Evolutionary conservation across 179 eudicot genomes (phyloP).

Genomic region (Spergularia azorica): DNA sequence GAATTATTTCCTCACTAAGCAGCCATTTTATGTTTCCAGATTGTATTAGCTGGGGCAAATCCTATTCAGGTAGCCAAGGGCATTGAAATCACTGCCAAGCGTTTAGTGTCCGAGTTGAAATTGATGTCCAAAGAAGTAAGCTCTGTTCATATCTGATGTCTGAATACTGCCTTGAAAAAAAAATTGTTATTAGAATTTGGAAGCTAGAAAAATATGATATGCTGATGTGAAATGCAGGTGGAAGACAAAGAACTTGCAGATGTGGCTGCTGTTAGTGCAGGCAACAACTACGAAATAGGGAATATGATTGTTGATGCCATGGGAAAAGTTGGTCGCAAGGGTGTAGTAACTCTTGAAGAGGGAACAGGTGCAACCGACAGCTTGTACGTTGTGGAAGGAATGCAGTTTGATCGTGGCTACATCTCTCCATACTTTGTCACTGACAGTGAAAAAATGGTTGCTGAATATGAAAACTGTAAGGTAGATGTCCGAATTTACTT

Average conservation of each 20-base stretch:
- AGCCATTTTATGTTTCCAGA: constrained; percentile 37
- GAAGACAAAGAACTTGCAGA: constrained; percentile 82
- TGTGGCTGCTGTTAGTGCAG: constrained; percentile 94
- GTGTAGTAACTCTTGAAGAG: constrained; percentile 90
- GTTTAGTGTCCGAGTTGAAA: constrained; percentile 67
- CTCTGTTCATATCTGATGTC: background rate
- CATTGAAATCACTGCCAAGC: constrained; percentile 69
- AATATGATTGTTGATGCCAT: constrained; percentile 89
- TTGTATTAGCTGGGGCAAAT: constrained; percentile 89
- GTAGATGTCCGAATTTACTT: constrained; percentile 25
- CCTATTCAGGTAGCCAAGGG: constrained; percentile 79
- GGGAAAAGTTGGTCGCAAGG: constrained; percentile 79
- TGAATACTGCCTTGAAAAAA: background rate
- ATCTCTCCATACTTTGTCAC: constrained; percentile 89
- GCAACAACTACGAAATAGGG: constrained; percentile 79
- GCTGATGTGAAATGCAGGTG: constrained; percentile 36
- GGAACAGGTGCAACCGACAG: constrained; percentile 60
- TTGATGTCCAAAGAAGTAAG: constrained; percentile 68
- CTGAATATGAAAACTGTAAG: constrained; percentile 83
- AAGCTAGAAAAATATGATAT: background rate
- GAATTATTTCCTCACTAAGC: constrained; percentile 3
- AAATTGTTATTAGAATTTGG: background rate
- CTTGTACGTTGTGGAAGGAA: constrained; percentile 81
- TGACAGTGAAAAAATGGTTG: constrained; percentile 80
- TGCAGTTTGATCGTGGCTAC: constrained; percentile 93